phyloP scores from a whole-genome alignment of 257 asterid species.

The Anisodus tanguticus region DNA sequence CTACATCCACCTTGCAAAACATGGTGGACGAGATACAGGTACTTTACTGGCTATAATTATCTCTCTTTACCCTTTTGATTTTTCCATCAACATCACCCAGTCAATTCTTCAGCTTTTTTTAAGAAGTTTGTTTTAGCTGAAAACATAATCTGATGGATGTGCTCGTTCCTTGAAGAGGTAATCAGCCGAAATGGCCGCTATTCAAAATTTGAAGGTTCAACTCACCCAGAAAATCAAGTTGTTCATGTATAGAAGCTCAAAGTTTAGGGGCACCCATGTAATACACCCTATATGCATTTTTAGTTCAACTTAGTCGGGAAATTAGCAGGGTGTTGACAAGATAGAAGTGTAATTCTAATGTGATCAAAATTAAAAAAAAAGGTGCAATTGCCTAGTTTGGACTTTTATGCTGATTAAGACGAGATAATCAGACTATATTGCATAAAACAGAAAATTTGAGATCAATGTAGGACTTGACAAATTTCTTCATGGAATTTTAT shows the following conservation, averaged over 20 bases:
- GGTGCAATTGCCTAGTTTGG: neutral
- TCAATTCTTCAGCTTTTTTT: neutral
- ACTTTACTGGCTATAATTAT: no score
- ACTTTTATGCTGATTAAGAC: neutral
- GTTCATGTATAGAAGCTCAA: neutral
- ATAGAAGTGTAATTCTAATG: neutral
- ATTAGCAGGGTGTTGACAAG: neutral
- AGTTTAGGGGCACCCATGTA: neutral
- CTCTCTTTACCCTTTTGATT: neutral
- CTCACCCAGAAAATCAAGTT: neutral
- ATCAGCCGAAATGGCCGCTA: neutral
- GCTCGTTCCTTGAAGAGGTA: neutral
- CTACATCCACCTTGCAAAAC: no score
- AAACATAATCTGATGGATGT: neutral
- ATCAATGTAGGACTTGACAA: neutral
- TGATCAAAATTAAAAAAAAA: neutral
- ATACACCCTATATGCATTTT: neutral
- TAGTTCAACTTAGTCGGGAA: neutral
- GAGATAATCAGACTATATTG: no score
- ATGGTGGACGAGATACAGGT: no score
- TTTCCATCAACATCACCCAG: neutral
- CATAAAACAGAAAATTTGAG: neutral
- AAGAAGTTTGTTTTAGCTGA: neutral
- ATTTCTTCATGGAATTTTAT: neutral
- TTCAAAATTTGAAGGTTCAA: neutral